Evolutionary conservation across 192 early-diverging fungal genomes (phyloP), one percentile per base, ranked within the genome.

Genomic region (Coemansia sp.): DNA sequence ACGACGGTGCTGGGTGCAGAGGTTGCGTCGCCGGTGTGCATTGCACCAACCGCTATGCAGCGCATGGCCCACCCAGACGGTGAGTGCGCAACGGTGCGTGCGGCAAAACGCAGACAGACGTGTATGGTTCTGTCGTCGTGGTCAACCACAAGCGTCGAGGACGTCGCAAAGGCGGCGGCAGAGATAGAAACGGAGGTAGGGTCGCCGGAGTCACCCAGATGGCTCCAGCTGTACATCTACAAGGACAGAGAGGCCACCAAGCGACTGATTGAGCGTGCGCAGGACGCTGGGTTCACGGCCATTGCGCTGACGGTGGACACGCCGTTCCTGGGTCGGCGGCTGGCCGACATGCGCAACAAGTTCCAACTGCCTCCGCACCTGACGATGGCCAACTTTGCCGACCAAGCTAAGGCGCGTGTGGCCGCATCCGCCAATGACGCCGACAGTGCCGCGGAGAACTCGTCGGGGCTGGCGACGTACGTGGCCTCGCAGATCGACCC

Each of bases 151-250:
- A 72, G 72, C 36, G 77, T 90, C 57, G 91, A 94, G 72, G 84
- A 94, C 63, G 82, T 90, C 9, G 69, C 85, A 7, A 61, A 58
- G 63, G 72, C 59, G 36, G 64, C 72, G 36, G 59, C 48, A 13
- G 46, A 65, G 48, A 58, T 41, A 2, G 61, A 41, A 11, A 13
- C 8, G 15, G 26, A 12, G 0, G 13, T 18, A 3, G 8, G 26
- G 51, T 5, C 1, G 12, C 51, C 8, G 26, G 26, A 26, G 3
- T 21, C 78, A 36, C 69, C 84, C 49, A 63, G 68, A 22, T 90
- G 87, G 89, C 83, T 92, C 63, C 94, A 95, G 63, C 84, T 95
- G 36, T 95, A 95, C 74, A 86, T 94, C 6, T 91, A 94, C 72
- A 84, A 86, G 69, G 87, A 95, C 70, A 80, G 92, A 8, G 71